These are phyloP conservation scores for Emiliania huxleyi DNA, from an alignment of 78 protist genomes.

Conservation along the genomic window DNA sequence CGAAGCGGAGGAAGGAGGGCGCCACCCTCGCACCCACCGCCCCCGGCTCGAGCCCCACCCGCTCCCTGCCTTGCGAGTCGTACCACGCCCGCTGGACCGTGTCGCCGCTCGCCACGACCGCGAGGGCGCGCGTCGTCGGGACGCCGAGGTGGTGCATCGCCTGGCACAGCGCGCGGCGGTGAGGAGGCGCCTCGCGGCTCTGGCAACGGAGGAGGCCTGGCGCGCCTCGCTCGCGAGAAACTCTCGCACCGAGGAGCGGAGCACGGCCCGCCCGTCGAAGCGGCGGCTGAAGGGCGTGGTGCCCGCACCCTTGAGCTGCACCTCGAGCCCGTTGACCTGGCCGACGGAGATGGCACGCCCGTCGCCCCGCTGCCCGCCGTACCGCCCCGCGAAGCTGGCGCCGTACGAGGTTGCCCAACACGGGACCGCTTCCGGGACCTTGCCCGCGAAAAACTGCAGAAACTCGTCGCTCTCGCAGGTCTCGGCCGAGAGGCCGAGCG, in stretches of 20 bases:
- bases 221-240: conserved; percentile 20
- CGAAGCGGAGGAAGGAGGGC: neutral
- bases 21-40: neutral
- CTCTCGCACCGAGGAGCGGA: conserved; percentile 80
- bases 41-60: neutral
- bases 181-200: too few species aligned
- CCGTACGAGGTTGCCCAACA: conserved; percentile 8
- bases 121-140: conserved; percentile 71
- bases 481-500: neutral
- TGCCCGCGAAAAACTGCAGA: neutral
- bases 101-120: conserved; percentile 32
- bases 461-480: neutral
- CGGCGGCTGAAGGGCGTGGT: conserved; percentile 75
- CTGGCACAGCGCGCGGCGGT: conserved; percentile 64
- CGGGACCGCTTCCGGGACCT: neutral
- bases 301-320: conserved; percentile 78
- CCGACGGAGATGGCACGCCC: conserved; percentile 79
- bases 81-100: neutral
- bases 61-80: neutral
- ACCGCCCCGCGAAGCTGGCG: neutral
- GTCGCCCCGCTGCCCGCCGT: conserved; percentile 60
- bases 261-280: conserved; percentile 83
- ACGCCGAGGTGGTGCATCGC: conserved; percentile 69
- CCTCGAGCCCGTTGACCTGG: conserved; percentile 44
- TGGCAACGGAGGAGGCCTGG: too few species aligned